Conservation (phyloP, 2,329 filamentous ascomycete species). For the Aureobasidium mangrovei region DNA sequence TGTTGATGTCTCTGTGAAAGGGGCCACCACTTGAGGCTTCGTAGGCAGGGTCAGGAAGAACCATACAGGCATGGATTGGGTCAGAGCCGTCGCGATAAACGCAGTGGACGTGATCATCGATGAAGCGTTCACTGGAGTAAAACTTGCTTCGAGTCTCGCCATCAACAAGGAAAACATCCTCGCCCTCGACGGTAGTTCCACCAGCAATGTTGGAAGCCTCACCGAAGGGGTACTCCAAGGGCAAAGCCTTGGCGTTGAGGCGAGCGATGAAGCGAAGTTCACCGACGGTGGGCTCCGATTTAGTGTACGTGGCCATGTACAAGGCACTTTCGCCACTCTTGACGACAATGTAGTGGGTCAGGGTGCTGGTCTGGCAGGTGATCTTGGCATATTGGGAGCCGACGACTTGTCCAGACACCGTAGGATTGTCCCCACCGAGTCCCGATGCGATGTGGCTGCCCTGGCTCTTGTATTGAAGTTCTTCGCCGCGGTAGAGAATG, state of each 20-base stretch:
- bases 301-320: constrained; percentile 50
- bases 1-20: constrained; percentile 54
- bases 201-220: constrained; percentile 47
- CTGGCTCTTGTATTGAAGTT: constrained; percentile 47
- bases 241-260: constrained; percentile 38
- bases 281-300: constrained; percentile 31
- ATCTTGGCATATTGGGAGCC: constrained; percentile 48
- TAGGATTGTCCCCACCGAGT: constrained; percentile 42
- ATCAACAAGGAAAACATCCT: constrained; percentile 45
- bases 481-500: constrained; percentile 50
- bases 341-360: constrained; percentile 57
- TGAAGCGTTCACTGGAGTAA: constrained; percentile 60
- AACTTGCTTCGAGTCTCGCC: constrained; percentile 61
- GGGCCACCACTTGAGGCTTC: constrained; percentile 58
- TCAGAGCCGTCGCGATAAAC: constrained; percentile 41
- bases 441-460: constrained; percentile 52
- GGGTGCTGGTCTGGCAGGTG: constrained; percentile 49
- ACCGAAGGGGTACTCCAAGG: constrained; percentile 30
- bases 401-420: constrained; percentile 38
- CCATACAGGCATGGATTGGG: constrained; percentile 51
- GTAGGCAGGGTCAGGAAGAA: constrained; percentile 46
- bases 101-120: constrained; percentile 58
- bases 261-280: constrained; percentile 59
- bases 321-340: constrained; percentile 52
- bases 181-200: constrained; percentile 46